Base-by-base conservation (phyloP, 2,329 filamentous ascomycete genomes). In the Sporothrix mexicana region DNA sequence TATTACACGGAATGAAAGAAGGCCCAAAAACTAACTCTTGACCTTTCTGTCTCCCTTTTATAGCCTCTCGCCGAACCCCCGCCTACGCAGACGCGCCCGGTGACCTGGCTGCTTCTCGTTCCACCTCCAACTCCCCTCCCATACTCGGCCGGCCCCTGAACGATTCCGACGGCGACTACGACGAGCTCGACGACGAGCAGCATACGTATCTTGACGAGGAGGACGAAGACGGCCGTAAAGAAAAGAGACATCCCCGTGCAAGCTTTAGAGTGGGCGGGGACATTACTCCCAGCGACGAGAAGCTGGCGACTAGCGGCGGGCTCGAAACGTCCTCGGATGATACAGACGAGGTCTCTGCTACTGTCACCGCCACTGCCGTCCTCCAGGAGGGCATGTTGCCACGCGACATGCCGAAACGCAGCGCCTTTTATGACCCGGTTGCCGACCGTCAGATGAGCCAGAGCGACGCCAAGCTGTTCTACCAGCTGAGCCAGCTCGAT, bases 371-470 rank as follows among this genome's bases (percentile, higher is more conserved):
- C 25, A 68, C 73, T 6, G 59, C 64, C 0, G 80, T 80, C 15
- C 79, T 84, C 49, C 80, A 85, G 71, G 86, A 88, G 43, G 88
- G 88, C 71, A 88, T 91, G 85, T 83, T 91, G 10, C 84, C 84
- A 25, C 84, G 89, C 74, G 89, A 91, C 78, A 79, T 88, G 70
- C 88, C 88, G 47, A 86, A 86, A 74, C 91, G 91, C 80, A 97
- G 94, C 9, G 93, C 95, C 23, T 97, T 94, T 80, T 98, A 97
- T 83, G 95, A 98, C 81, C 94, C 95, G 78, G 92, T 95, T 70
- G 93, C 93, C 70, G 96, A 99, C 82, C 97, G 96, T 78, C 93
- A 95, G 79, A 92, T 97, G 90, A 97, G 92, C 79, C 94, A 97
- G 81, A 91, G 93, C 36, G 96, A 99, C 80, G 93, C 95, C 74